Evolutionary conservation across 2,329 filamentous ascomycete species (phyloP), one percentile per base, ranked within the genome.

Genomic region (Fonsecaea pedrosoi): DNA sequence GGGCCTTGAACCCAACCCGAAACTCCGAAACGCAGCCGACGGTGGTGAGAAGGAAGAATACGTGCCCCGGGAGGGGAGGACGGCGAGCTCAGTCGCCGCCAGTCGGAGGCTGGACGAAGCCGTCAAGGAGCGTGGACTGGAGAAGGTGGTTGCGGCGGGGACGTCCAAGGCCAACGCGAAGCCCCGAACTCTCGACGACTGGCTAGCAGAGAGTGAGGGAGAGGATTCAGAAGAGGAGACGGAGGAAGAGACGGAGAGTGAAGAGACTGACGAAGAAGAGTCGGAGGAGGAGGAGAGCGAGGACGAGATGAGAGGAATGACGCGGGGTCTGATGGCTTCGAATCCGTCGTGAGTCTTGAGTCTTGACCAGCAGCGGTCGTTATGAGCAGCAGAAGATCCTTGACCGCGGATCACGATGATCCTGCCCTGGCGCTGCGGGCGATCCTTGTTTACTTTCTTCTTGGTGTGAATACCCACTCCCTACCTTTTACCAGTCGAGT

Each of bases 121-220:
- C 7, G 75, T 83, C 5, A 77, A 75, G 60, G 79, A 81, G 57
- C 79, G 81, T 69, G 76, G 79, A 25, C 60, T 73, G 34, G 69
- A 74, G 60, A 61, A 75, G 68, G 67, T 72, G 25, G 70, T 72
- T 35, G 73, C 69, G 38, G 67, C 73, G 7, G 66, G 73, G 21
- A 66, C 65, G 63, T 65, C 59, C 63, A 60, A 71, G 62, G 55
- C 57, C 69, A 70, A 58, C 68, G 4, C 80, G 4, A 88, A 88
- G 60, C 87, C 87, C 48, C 97, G 96, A 85, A 92, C 90, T 21
- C 81, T 99, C 69, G 93, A 98, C 80, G 92, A 97, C 77, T 98
- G 95, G 94, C 82, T 98, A 64, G 92, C 90, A 4, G 91, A 92
- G 74, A 88, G 87, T 53, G 86, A 88, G 15, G 83, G 82, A 34